Evolutionary conservation across 2,329 filamentous ascomycete species (phyloP).

Genomic region (Exophiala viscosa): DNA sequence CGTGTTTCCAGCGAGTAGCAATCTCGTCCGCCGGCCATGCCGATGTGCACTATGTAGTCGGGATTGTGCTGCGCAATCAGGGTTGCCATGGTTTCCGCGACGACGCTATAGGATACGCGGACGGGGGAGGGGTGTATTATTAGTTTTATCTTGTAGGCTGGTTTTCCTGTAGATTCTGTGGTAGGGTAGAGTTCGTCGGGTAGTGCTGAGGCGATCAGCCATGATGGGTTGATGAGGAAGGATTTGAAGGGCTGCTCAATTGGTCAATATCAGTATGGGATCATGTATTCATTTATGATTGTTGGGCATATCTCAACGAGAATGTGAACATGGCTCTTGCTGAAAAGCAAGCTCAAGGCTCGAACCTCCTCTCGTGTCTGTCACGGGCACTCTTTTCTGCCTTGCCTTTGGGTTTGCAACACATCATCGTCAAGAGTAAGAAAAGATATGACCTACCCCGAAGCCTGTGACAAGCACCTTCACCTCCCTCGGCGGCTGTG

Average conservation of each 20-base stretch:
- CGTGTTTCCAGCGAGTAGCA: constrained; percentile 69
- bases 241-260: constrained; percentile 66
- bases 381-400: too few species aligned
- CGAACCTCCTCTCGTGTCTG: too few species aligned
- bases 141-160: constrained; percentile 51
- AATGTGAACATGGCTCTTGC: neutral
- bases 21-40: constrained; percentile 64
- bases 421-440: neutral
- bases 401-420: too few species aligned
- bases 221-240: constrained; percentile 73
- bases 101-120: constrained; percentile 66
- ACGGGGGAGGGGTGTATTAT: constrained; percentile 64
- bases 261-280: neutral
- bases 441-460: constrained; percentile 34
- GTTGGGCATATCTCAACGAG: too few species aligned
- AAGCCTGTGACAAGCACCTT: constrained; percentile 49
- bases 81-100: constrained; percentile 60
- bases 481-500: constrained; percentile 37
- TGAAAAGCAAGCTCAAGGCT: too few species aligned
- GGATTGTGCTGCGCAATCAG: constrained; percentile 56
- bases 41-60: constrained; percentile 72
- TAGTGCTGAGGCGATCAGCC: constrained; percentile 69
- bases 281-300: too few species aligned
- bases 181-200: constrained; percentile 57
- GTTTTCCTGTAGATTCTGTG: constrained; percentile 9